phyloP scores from a whole-genome alignment of 2,329 filamentous ascomycete genomes.

The Nannizziopsis arthrosporioides region DNA sequence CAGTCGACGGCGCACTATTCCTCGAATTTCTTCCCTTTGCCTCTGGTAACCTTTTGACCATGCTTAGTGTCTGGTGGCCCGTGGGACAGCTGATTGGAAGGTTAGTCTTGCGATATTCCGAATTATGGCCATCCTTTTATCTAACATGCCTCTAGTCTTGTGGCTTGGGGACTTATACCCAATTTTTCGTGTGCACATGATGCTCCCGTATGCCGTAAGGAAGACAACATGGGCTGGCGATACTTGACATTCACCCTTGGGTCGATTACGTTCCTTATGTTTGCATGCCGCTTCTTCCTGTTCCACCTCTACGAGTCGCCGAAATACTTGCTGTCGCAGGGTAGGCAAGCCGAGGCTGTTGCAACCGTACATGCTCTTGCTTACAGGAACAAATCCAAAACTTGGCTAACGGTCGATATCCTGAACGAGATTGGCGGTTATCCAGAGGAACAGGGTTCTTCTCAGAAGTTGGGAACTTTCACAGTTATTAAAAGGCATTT shows the following conservation, averaged over 20 bases:
- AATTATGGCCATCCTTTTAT: background rate
- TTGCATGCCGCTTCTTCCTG: constrained; percentile 62
- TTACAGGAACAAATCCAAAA: constrained; percentile 54
- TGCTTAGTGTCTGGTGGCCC: constrained; percentile 81
- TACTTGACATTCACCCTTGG: constrained; percentile 62
- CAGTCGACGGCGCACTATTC: constrained; percentile 69
- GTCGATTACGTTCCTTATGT: constrained; percentile 63
- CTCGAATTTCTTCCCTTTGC: constrained; percentile 70
- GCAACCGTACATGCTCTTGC: constrained; percentile 70
- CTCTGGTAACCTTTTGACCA: constrained; percentile 60
- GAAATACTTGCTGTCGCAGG: constrained; percentile 67
- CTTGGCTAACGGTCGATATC: constrained; percentile 64
- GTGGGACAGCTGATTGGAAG: constrained; percentile 61
- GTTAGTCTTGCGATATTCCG: constrained; percentile 14
- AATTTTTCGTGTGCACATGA: constrained; percentile 44
- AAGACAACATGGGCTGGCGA: constrained; percentile 61
- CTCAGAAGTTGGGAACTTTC: constrained; percentile 31
- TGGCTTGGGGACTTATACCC: constrained; percentile 66
- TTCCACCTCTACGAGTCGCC: constrained; percentile 79
- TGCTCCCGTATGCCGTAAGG: constrained; percentile 32
- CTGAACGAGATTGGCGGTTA: constrained; percentile 45
- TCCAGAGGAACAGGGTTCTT: constrained; percentile 29
- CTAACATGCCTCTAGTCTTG: constrained; percentile 21
- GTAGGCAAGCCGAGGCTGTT: constrained; percentile 66
- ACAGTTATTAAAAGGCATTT: constrained; percentile 50